Percentiles rank a stretch among this genome's conserved stretches.
phyloP scores from a whole-genome alignment of 1,284 basidiomycete species.

The Sanghuangporus baumii region DNA sequence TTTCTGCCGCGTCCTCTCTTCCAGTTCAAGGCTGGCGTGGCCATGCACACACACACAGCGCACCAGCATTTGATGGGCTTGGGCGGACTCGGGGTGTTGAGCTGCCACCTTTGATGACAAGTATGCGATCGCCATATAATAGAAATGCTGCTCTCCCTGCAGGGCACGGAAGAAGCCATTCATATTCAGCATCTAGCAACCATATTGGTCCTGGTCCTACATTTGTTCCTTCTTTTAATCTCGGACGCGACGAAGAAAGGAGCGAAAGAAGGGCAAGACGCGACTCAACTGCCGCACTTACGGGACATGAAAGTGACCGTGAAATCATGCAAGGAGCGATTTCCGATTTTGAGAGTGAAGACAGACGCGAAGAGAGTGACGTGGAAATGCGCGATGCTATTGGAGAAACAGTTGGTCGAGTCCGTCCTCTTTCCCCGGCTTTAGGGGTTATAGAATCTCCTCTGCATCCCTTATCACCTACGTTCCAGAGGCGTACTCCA shows the following conservation, averaged over 20 bases:
- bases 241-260: slow-evolving; percentile 1
- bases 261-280: slow-evolving; percentile 2
- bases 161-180: slow-evolving; percentile 8
- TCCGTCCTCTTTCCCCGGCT: background rate
- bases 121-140: background rate
- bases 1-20: background rate
- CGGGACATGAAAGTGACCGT: slow-evolving; percentile 12
- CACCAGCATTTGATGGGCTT: slow-evolving; percentile 7
- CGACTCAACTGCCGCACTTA: slow-evolving; percentile 11
- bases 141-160: background rate
- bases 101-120: background rate
- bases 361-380: background rate
- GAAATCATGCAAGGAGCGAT: slow-evolving; percentile 5
- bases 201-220: background rate
- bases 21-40: slow-evolving; percentile 4
- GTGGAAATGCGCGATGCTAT: background rate
- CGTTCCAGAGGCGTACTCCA: background rate
- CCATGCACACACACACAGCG: slow-evolving; percentile 15
- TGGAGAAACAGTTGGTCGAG: background rate
- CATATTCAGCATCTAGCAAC: background rate
- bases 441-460: background rate
- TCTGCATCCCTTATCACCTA: background rate
- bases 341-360: slow-evolving; percentile 5
- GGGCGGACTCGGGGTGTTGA: background rate
- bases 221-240: background rate